Conservation (phyloP, 257 asterid genomes). For the Nicotiana noctiflora region DNA sequence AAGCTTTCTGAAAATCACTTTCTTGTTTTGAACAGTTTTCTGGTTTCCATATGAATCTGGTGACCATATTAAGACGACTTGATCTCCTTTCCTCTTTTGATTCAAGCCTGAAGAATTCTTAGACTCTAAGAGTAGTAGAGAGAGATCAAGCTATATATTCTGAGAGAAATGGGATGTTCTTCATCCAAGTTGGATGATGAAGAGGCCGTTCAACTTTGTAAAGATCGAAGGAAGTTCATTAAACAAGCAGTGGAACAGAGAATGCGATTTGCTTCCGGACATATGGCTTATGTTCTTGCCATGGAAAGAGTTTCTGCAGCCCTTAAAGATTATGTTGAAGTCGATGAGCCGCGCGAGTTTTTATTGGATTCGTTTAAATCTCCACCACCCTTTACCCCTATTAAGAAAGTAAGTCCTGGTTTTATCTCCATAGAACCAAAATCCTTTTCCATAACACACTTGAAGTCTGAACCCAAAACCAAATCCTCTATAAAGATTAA, state of each 20-base stretch:
- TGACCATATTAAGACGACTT: constrained; percentile 29
- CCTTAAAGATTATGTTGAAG: constrained; percentile 73
- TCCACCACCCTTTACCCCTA: constrained; percentile 42
- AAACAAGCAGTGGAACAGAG: constrained; percentile 85
- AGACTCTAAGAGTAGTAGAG: constrained; percentile 7
- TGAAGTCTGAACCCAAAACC: constrained; percentile 34
- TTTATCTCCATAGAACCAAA: constrained; percentile 65
- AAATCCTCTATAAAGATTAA: constrained; percentile 47
- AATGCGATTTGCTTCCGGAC: constrained; percentile 68
- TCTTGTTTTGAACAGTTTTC: constrained; percentile 10
- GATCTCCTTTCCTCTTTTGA: constrained; percentile 34
- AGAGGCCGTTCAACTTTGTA: constrained; percentile 83
- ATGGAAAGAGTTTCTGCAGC: constrained; percentile 86
- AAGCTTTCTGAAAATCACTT: not conserved
- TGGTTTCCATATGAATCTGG: constrained; percentile 43
- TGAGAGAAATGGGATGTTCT: constrained; percentile 84
- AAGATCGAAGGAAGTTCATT: constrained; percentile 82
- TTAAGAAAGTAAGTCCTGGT: constrained; percentile 48
- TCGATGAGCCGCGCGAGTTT: constrained; percentile 80
- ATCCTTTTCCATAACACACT: constrained; percentile 44
- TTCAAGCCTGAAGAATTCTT: constrained; percentile 44
- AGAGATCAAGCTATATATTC: not conserved
- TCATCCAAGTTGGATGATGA: constrained; percentile 86
- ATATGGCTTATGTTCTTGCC: constrained; percentile 73
- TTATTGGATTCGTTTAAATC: constrained; percentile 44